Evolutionary conservation across 225 moss, liverwort and hornwort genomes (phyloP), one percentile per base, ranked within the genome.

Genomic region (Antitrichia curtipendula): DNA sequence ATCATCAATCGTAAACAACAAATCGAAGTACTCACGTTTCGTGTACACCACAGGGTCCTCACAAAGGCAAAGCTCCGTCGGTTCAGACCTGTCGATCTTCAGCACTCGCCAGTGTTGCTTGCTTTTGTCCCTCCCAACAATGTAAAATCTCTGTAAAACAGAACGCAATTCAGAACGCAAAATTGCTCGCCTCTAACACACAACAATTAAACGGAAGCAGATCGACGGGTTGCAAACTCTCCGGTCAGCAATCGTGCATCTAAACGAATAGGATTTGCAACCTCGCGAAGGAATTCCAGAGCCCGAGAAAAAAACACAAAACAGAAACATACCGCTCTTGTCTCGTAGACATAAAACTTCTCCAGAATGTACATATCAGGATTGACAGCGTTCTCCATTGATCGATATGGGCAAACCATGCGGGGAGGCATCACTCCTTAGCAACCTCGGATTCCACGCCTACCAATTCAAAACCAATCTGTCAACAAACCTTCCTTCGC

Each of bases 21-120:
- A 88, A 66, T 82, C 92, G 45, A 90, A 91, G 82, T 93, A 93
- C 92, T 98, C 96, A 53, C 83, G 76, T 41, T 94, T 94, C 52
- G 96, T 96, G 71, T 96, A 98, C 75, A 93, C 94, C 61, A 94
- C 95, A 52, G 96, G 92, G 71, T 96, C 98, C 91, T 98, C 98
- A 84, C 91, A 93, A 41, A 98, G 89, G 82, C 76, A 94, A 76
- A 98, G 98, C 87, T 95, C 96, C 43, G 91, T 86, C 4, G 92
- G 90, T 75, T 98, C 96, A 71, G 94, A 93, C 87, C 98, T 90
- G 84, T 98, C 96, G 82, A 98, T 95, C 90, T 96, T 98, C 74
- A 98, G 89, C 88, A 98, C 96, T 87, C 94, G 94, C 95, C 95
- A 98, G 84, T 98, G 94, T 29, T 92, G 90, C 92, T 95, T 96